A percentile compares a stretch with the other conserved stretches of the same genome.
phyloP scores from a whole-genome alignment of 108 stramenopile genomes.

The Nitzschia sp. region DNA sequence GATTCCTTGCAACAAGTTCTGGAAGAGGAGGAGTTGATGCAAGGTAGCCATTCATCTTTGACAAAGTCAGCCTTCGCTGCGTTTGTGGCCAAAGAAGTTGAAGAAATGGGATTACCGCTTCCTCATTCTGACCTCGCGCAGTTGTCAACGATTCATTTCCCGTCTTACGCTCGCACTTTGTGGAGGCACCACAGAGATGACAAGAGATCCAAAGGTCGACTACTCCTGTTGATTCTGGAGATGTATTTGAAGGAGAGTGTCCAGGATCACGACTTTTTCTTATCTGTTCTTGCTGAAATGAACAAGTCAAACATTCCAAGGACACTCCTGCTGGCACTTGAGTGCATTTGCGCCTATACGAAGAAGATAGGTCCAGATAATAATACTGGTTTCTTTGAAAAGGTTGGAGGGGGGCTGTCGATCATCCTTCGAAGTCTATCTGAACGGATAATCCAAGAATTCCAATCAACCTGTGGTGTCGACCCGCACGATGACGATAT shows the following conservation, averaged over 20 bases:
- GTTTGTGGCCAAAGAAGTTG: slow-evolving; percentile 84
- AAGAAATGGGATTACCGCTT: slow-evolving; percentile 84
- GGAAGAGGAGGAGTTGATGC: slow-evolving; percentile 44
- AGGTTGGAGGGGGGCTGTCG: neutral
- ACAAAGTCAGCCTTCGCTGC: slow-evolving; percentile 65
- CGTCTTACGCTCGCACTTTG: slow-evolving; percentile 79
- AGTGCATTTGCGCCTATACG: slow-evolving; percentile 41
- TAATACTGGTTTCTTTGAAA: slow-evolving; percentile 7
- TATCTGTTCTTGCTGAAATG: slow-evolving; percentile 56
- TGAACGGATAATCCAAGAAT: neutral
- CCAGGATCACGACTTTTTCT: slow-evolving; percentile 53
- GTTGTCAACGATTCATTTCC: slow-evolving; percentile 74
- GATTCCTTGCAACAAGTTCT: slow-evolving; percentile 62
- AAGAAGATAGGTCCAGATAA: slow-evolving; percentile 10
- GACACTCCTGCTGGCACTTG: slow-evolving; percentile 63
- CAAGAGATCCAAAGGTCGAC: slow-evolving; percentile 58
- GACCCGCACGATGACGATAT: too few species aligned
- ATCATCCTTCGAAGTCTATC: neutral
- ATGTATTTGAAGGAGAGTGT: slow-evolving; percentile 59
- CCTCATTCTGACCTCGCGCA: slow-evolving; percentile 80
- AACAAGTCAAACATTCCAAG: slow-evolving; percentile 51
- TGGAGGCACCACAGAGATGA: slow-evolving; percentile 73
- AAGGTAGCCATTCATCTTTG: slow-evolving; percentile 27
- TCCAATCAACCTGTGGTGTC: too few species aligned
- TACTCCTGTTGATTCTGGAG: slow-evolving; percentile 73